phyloP scores from a whole-genome alignment of 1,284 basidiomycete species.

The Marasmius sp. region DNA sequence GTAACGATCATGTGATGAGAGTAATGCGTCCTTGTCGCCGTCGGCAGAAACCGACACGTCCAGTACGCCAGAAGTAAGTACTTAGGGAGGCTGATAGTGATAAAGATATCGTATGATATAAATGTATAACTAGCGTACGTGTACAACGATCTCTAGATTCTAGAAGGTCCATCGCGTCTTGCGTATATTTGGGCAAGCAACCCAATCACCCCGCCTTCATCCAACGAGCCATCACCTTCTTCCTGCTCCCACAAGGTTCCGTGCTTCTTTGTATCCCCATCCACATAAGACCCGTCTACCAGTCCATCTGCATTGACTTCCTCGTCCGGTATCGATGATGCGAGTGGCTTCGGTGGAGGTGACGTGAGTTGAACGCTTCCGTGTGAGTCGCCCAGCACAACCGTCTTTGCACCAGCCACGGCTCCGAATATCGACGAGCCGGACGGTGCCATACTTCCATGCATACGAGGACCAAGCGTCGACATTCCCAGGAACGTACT shows the following conservation, averaged over 20 bases:
- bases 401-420: conserved; percentile 60
- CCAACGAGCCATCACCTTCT: conserved; percentile 57
- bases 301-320: conserved; percentile 53
- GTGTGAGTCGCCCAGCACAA: conserved; percentile 71
- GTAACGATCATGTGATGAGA: neutral
- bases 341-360: neutral
- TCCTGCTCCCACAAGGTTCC: conserved; percentile 43
- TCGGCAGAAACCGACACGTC: neutral
- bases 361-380: conserved; percentile 38
- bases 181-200: conserved; percentile 79
- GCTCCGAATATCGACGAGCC: conserved; percentile 47
- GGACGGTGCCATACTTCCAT: conserved; percentile 20
- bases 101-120: neutral
- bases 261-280: conserved; percentile 43
- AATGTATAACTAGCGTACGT: neutral
- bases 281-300: conserved; percentile 72
- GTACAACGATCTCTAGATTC: conserved; percentile 33
- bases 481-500: conserved; percentile 42
- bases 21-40: too few relatives aligned
- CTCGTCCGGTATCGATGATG: conserved; percentile 36
- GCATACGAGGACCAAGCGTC: conserved; percentile 27
- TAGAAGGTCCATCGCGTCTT: conserved; percentile 52
- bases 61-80: neutral
- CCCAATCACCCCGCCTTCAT: conserved; percentile 72
- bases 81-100: neutral